These are phyloP conservation scores for Fusarium sp. DNA, from an alignment of 2,329 filamentous ascomycete genomes.

Conservation along the genomic window DNA sequence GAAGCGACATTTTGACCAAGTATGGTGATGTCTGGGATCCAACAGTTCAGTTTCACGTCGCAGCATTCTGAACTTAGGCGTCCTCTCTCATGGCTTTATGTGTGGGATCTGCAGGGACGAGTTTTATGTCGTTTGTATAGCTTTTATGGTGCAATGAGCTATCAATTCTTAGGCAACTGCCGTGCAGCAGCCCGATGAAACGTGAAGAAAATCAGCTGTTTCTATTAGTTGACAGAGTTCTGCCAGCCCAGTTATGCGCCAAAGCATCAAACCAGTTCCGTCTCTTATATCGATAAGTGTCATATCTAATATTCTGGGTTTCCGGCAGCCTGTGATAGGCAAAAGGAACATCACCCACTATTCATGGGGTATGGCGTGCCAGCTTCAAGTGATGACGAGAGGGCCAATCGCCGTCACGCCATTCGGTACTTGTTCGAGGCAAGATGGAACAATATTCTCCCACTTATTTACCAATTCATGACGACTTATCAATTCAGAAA, in stretches of 20 bases:
- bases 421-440: not conserved
- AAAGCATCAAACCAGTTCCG: too few species aligned
- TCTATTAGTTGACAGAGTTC: not conserved
- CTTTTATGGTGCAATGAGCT: constrained; percentile 11
- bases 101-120: not conserved
- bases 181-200: not conserved
- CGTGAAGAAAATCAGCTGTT: not conserved
- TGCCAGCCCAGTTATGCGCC: not conserved
- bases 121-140: constrained; percentile 14
- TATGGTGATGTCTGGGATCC: not conserved
- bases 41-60: not conserved
- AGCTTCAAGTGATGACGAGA: not conserved
- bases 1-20: constrained; percentile 2
- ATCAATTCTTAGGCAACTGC: not conserved
- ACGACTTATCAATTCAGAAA: too few species aligned
- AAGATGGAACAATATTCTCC: too few species aligned
- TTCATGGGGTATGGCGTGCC: constrained; percentile 13
- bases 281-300: not conserved
- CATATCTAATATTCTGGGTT: rapidly evolving
- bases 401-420: not conserved
- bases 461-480: too few species aligned
- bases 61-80: not conserved
- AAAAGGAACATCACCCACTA: not conserved
- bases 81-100: constrained; percentile 8
- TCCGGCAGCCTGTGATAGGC: not conserved